Base-by-base conservation (phyloP, 805 yeast species). In the Yamadazyma scolyti region DNA sequence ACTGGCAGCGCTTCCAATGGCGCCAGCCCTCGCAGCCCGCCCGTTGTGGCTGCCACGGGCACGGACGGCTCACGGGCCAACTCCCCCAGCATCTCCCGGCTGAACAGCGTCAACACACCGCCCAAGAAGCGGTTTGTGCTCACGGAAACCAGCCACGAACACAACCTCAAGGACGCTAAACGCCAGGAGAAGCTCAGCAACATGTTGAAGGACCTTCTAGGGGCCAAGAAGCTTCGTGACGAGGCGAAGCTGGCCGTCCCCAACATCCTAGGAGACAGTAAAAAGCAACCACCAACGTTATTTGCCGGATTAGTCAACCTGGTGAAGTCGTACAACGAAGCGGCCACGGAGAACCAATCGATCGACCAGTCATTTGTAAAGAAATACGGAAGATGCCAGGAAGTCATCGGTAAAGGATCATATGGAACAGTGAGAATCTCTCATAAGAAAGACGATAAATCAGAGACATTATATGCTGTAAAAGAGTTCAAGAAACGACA, bases 341-440 rank as follows among this genome's bases (percentile, higher is more conserved):
- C 43, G 3, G 18, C 27, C 3, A 19, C 25, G 6, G 18, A 9
- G 7, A 13, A 5, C 3, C 49, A 63, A 20, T 11, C 27, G 3
- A 28, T 37, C 5, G 42, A 35, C 18, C 50, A 77, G 28, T 76
- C 89, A 7, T 82, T 90, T 54, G 82, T 78, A 6, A 89, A 88
- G 46, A 84, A 89, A 53, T 90, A 90, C 55, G 98, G 98, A 25
- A 73, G 83, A 31, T 90, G 97, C 55, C 96, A 87, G 58, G 97
- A 90, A 54, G 85, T 89, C 28, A 75, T 93, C 41, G 98, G 98
- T 16, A 74, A 84, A 30, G 97, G 97, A 13, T 79, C 96, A 0
- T 90, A 84, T 64, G 98, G 98, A 12, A 86, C 87, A 27, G 97
- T 90, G 13, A 70, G 96, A 39, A 76, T 93, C 4, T 74, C 95